Conservation (phyloP, 2,329 filamentous ascomycete species). For the Capronia epimyces region DNA sequence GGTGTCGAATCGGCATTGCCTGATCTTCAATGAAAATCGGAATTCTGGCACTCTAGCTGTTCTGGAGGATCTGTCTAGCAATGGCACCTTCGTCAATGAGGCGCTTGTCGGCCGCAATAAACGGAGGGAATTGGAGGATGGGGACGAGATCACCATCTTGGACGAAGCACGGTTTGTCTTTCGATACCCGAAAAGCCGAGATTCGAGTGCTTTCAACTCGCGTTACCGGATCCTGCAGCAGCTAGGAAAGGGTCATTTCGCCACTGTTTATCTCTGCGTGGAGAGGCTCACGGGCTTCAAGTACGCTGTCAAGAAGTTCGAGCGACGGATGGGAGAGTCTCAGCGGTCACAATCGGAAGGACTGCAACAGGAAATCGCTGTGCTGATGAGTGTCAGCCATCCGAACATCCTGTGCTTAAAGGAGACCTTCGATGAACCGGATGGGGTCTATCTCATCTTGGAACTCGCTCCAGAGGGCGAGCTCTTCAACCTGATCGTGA, state of each 20-base stretch:
- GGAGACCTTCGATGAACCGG: slow-evolving; percentile 87
- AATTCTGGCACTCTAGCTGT: slow-evolving; percentile 60
- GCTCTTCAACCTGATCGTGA: slow-evolving; percentile 90
- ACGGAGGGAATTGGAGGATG: slow-evolving; percentile 77
- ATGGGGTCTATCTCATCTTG: slow-evolving; percentile 83
- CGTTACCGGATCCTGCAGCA: slow-evolving; percentile 81
- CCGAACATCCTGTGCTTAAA: slow-evolving; percentile 88
- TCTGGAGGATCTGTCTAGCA: slow-evolving; percentile 88
- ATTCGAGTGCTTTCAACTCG: slow-evolving; percentile 72
- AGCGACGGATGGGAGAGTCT: slow-evolving; percentile 73
- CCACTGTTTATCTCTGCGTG: slow-evolving; percentile 83
- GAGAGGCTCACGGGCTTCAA: slow-evolving; percentile 76
- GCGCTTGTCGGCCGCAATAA: slow-evolving; percentile 87
- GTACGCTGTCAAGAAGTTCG: slow-evolving; percentile 93
- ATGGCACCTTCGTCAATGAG: slow-evolving; percentile 95
- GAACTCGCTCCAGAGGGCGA: slow-evolving; percentile 91
- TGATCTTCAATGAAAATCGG: slow-evolving; percentile 52
- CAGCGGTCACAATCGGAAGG: slow-evolving; percentile 79
- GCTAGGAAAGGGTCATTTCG: slow-evolving; percentile 91
- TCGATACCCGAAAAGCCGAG: slow-evolving; percentile 70
- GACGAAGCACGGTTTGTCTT: slow-evolving; percentile 86
- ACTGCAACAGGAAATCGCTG: slow-evolving; percentile 89
- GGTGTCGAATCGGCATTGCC: slow-evolving; percentile 72
- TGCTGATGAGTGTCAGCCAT: slow-evolving; percentile 95
- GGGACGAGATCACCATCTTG: slow-evolving; percentile 84